Evolutionary conservation across 2,329 filamentous ascomycete species (phyloP).

Genomic region (Exophiala sp.): DNA sequence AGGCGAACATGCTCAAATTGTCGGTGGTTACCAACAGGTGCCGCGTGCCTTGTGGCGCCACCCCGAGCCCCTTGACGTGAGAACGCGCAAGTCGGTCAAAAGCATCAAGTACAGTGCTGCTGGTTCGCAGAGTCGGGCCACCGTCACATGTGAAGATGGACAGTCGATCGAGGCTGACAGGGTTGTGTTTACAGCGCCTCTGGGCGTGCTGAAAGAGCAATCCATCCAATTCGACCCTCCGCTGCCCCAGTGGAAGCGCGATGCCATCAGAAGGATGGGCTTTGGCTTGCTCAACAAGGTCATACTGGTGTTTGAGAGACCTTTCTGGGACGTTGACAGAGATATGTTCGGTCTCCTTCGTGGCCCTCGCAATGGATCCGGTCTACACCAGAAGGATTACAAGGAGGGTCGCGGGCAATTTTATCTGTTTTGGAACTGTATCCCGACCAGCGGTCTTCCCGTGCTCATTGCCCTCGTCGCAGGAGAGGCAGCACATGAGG

Average conservation of each 20-base stretch:
- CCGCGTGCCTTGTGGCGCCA: slow-evolving; percentile 77
- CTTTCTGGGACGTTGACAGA: slow-evolving; percentile 84
- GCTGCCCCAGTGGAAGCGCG: slow-evolving; percentile 79
- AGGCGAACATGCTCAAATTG: slow-evolving; percentile 84
- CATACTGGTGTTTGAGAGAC: slow-evolving; percentile 76
- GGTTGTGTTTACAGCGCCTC: slow-evolving; percentile 81
- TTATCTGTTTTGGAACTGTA: slow-evolving; percentile 96
- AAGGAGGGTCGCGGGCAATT: slow-evolving; percentile 75
- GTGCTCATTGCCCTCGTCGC: slow-evolving; percentile 92
- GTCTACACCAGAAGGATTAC: slow-evolving; percentile 74
- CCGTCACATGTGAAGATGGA: slow-evolving; percentile 71
- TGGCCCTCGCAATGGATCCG: slow-evolving; percentile 60
- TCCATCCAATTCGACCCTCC: slow-evolving; percentile 80
- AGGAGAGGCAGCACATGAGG: slow-evolving; percentile 84
- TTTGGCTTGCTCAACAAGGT: slow-evolving; percentile 96
- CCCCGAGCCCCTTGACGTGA: slow-evolving; percentile 70
- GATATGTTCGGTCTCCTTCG: slow-evolving; percentile 93
- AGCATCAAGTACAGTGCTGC: slow-evolving; percentile 60
- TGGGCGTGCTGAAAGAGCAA: slow-evolving; percentile 84
- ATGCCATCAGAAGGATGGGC: slow-evolving; percentile 74
- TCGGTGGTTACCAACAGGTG: slow-evolving; percentile 89
- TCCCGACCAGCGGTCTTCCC: slow-evolving; percentile 79
- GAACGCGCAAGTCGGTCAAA: slow-evolving; percentile 65
- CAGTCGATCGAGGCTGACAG: slow-evolving; percentile 73
- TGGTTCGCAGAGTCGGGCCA: slow-evolving; percentile 45